Percentiles rank a stretch among this genome's conserved stretches.
Evolutionary conservation across 495 filamentous ascomycete genomes (phyloP).

Genomic region (Amphirosellinia nigrospora): DNA sequence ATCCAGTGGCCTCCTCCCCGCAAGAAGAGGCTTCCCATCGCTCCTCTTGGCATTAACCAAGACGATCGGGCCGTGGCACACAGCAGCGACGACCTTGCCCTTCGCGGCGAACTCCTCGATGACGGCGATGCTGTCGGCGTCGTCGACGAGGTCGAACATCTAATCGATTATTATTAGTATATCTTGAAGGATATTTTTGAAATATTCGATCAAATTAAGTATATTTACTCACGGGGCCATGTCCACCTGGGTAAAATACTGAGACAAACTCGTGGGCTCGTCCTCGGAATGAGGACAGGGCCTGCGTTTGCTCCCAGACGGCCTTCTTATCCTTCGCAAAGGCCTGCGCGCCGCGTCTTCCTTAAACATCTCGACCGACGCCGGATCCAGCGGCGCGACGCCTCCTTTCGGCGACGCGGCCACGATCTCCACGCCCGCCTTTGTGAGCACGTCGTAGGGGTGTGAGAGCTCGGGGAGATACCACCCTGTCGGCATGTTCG

Average conservation of each 20-base stretch:
- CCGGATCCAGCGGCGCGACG: constrained; percentile 68
- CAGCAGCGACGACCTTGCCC: constrained; percentile 67
- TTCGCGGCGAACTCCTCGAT: constrained; percentile 65
- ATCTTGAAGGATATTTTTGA: no score
- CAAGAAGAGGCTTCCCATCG: constrained; percentile 57
- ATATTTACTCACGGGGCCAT: no score
- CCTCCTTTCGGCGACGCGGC: constrained; percentile 74
- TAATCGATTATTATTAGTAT: no score
- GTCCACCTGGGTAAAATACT: constrained; percentile 76
- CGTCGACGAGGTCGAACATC: constrained; percentile 70
- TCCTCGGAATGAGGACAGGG: constrained; percentile 57
- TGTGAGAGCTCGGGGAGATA: constrained; percentile 76
- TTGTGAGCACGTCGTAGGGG: constrained; percentile 63
- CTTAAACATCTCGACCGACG: constrained; percentile 66
- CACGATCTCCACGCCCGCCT: constrained; percentile 59
- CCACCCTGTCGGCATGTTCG: constrained; percentile 67
- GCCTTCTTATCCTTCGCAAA: constrained; percentile 61
- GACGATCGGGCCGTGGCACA: constrained; percentile 73
- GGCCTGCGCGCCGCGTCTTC: constrained; percentile 55
- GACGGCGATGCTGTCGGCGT: constrained; percentile 58
- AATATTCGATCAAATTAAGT: no score
- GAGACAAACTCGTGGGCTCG: constrained; percentile 67
- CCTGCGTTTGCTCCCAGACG: constrained; percentile 68
- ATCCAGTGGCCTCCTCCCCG: constrained; percentile 68
- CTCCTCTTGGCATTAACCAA: constrained; percentile 60